Evolutionary conservation across 495 filamentous ascomycete species (phyloP).

Genomic region (Viridothelium virens): DNA sequence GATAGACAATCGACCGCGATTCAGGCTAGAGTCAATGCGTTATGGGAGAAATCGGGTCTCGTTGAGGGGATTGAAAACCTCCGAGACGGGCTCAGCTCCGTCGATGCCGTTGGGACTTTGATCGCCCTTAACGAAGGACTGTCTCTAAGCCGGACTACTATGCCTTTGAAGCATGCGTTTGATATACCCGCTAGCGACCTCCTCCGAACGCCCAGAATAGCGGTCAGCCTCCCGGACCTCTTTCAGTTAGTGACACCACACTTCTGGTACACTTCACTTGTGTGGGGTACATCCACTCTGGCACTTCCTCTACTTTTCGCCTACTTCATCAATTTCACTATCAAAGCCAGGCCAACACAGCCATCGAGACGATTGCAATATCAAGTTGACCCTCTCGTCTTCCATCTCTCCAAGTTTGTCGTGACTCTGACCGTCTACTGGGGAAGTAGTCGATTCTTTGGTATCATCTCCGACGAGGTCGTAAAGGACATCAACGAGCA

Average conservation of each 20-base stretch:
- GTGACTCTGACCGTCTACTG: constrained; percentile 67
- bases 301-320: constrained; percentile 60
- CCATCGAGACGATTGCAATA: constrained; percentile 37
- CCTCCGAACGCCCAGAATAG: constrained; percentile 41
- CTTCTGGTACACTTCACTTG: constrained; percentile 75
- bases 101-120: constrained; percentile 51
- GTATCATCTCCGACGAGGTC: constrained; percentile 48
- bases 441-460: constrained; percentile 37
- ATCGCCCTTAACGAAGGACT: constrained; percentile 50
- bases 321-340: constrained; percentile 81
- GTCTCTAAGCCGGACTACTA: constrained; percentile 51
- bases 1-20: constrained; percentile 63
- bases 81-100: constrained; percentile 34
- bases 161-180: constrained; percentile 63
- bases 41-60: constrained; percentile 42
- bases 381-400: constrained; percentile 74
- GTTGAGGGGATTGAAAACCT: constrained; percentile 48
- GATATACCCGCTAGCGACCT: constrained; percentile 42
- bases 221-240: constrained; percentile 67
- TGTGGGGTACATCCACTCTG: constrained; percentile 69
- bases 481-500: constrained; percentile 56
- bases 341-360: constrained; percentile 27
- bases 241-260: constrained; percentile 65
- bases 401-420: constrained; percentile 78
- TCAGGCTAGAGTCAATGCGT: constrained; percentile 42